Conservation (phyloP, 2,329 filamentous ascomycete genomes). For the Neocatenulostroma microsporum region DNA sequence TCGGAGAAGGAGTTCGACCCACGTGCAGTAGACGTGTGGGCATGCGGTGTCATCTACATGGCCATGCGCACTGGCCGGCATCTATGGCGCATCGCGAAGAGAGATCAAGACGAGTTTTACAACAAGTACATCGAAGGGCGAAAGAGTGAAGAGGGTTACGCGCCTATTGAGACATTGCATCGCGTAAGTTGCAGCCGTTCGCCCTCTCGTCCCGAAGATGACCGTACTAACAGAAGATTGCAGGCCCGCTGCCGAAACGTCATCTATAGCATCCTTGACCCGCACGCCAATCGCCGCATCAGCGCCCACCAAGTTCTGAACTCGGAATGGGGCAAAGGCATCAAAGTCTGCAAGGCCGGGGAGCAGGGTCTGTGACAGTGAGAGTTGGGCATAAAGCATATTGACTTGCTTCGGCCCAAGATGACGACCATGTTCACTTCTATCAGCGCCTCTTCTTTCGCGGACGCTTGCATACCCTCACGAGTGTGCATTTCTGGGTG, state of each 20-base stretch:
- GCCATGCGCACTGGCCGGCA: conserved; percentile 96
- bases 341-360: conserved; percentile 92
- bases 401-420: not conserved
- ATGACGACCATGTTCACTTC: no score
- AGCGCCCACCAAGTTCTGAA: conserved; percentile 95
- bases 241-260: conserved; percentile 96
- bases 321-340: conserved; percentile 97
- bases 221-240: conserved; percentile 13
- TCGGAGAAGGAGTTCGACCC: conserved; percentile 93
- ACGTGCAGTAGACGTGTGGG: conserved; percentile 96
- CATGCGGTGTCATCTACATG: conserved; percentile 99
- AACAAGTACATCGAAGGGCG: conserved; percentile 87
- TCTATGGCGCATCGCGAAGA: conserved; percentile 93
- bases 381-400: conserved; percentile 4
- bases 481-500: no score
- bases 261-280: conserved; percentile 96
- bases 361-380: conserved; percentile 75
- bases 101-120: conserved; percentile 96
- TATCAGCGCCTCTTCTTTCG: no score
- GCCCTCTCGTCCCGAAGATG: no score
- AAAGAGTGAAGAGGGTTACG: conserved; percentile 90
- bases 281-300: conserved; percentile 83
- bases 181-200: conserved; percentile 56
- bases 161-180: conserved; percentile 89
- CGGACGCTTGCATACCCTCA: no score